phyloP scores from a whole-genome alignment of 176 grass and related monocot genomes.

The Rhynchospora tenuis region DNA sequence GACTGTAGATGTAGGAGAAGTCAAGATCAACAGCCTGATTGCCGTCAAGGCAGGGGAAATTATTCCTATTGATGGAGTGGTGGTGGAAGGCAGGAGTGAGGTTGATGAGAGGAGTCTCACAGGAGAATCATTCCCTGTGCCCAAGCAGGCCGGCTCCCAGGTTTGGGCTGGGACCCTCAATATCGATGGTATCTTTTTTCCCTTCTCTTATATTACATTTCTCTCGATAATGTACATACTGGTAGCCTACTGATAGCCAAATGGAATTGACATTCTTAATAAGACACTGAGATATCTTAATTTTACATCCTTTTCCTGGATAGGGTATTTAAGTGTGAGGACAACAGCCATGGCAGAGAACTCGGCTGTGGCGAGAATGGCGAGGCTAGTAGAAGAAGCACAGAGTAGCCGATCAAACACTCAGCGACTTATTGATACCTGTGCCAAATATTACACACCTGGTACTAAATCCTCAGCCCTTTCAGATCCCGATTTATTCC shows the following conservation, averaged over 20 bases:
- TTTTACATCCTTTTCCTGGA: constrained; percentile 19
- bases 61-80: constrained; percentile 76
- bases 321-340: constrained; percentile 91
- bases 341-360: constrained; percentile 76
- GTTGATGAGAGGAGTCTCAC: constrained; percentile 83
- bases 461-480: constrained; percentile 29
- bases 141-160: constrained; percentile 64
- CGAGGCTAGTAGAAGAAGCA: constrained; percentile 89
- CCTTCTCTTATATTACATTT: background rate
- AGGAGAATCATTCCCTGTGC: constrained; percentile 78
- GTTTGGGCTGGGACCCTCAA: constrained; percentile 96
- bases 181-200: constrained; percentile 57
- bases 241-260: background rate
- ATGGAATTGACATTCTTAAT: background rate
- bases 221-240: background rate
- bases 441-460: constrained; percentile 86
- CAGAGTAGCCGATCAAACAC: constrained; percentile 75
- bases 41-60: constrained; percentile 89
- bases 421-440: constrained; percentile 82
- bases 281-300: background rate
- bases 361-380: constrained; percentile 90
- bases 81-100: constrained; percentile 67
- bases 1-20: constrained; percentile 56
- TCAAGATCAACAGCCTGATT: constrained; percentile 58
- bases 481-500: background rate